phyloP scores from a whole-genome alignment of 768 basidiomycete genomes.

The Termitomyces sp. region DNA sequence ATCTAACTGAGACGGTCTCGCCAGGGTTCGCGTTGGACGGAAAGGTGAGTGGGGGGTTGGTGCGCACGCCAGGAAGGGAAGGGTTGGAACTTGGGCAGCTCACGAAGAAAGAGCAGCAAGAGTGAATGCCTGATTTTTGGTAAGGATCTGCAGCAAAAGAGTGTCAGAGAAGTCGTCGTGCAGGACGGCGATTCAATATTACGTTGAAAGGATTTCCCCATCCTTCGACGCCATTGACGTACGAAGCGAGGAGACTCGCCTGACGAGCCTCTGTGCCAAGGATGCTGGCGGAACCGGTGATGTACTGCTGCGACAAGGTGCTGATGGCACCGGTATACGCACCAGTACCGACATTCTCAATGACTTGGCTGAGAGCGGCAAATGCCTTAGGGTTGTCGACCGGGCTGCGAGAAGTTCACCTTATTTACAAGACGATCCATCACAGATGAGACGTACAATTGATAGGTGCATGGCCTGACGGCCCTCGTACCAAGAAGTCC shows the following conservation, averaged over 20 bases:
- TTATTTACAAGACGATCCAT: not conserved
- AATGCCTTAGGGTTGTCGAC: constrained; percentile 2
- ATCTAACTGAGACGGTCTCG: constrained; percentile 3
- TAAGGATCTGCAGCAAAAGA: constrained; percentile 19
- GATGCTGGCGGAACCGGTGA: constrained; percentile 9
- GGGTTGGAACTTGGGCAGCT: constrained; percentile 48
- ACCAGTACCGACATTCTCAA: constrained; percentile 10
- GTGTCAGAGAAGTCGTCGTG: not conserved
- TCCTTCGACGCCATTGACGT: constrained; percentile 10
- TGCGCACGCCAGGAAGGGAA: constrained; percentile 32
- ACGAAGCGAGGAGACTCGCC: constrained; percentile 4
- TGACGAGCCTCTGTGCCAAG: constrained; percentile 14
- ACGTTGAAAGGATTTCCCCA: constrained; percentile 13
- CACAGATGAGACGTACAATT: constrained; percentile 3
- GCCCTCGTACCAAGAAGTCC: constrained; percentile 1
- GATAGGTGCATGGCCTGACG: constrained; percentile 5
- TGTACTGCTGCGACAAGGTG: constrained; percentile 6
- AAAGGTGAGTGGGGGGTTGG: constrained; percentile 42
- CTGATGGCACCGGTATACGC: constrained; percentile 9
- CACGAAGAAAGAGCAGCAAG: constrained; percentile 38
- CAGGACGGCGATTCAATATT: not conserved
- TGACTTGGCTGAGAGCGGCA: constrained; percentile 4
- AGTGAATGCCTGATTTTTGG: constrained; percentile 26
- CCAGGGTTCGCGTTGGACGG: constrained; percentile 10
- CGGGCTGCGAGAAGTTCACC: constrained; percentile 1